Conservation (phyloP, 805 yeast genomes). For the Sugiyamaella americana region DNA sequence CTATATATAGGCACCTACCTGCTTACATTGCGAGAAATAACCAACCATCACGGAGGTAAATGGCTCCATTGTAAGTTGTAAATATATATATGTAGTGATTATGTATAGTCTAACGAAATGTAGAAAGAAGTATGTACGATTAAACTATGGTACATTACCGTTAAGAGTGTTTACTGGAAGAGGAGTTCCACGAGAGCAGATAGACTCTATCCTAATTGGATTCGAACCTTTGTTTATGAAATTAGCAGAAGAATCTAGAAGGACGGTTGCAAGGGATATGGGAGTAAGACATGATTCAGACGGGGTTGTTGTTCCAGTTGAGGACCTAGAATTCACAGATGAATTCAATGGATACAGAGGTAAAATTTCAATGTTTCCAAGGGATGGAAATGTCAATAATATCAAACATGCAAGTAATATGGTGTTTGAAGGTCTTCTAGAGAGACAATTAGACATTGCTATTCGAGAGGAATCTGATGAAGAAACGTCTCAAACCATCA, state of each 20-base stretch:
- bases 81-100: no score
- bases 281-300: no score
- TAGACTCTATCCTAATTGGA: not conserved
- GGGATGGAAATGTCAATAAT: not conserved
- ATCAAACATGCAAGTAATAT: no score
- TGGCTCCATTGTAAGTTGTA: no score
- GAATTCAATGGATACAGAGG: not conserved
- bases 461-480: not conserved
- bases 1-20: no score
- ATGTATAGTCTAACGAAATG: no score
- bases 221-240: not conserved
- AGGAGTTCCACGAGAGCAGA: not conserved
- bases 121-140: not conserved
- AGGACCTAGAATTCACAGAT: not conserved
- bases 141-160: not conserved
- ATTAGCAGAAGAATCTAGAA: not conserved
- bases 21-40: no score
- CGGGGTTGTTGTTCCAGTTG: no score
- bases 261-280: no score
- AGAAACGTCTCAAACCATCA: not conserved
- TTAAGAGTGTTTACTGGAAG: slow-evolving; percentile 2
- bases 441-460: not conserved
- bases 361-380: not conserved
- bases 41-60: no score
- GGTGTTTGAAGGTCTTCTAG: not conserved